These are phyloP conservation scores for Suillus bovinus DNA, from an alignment of 768 basidiomycete genomes.

Conservation along the genomic window DNA sequence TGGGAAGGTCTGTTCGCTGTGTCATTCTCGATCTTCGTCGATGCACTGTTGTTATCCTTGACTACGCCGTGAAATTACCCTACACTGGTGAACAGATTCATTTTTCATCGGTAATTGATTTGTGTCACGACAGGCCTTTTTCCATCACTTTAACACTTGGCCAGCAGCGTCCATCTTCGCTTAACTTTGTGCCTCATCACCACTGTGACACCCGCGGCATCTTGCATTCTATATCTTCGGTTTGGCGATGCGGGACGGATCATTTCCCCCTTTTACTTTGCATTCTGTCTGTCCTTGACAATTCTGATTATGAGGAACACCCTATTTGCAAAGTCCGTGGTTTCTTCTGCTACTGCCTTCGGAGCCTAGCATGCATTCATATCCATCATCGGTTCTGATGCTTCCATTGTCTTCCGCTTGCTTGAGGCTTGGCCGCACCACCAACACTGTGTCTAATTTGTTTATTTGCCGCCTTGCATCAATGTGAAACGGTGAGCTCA, in stretches of 20 bases:
- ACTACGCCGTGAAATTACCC: no score
- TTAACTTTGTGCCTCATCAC: not conserved
- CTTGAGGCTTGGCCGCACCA: not conserved
- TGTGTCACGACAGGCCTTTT: not conserved
- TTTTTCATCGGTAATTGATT: not conserved
- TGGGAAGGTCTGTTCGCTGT: not conserved
- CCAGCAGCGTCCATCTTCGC: not conserved
- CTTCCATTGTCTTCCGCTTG: not conserved
- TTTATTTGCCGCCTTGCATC: not conserved
- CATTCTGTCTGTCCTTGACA: not conserved
- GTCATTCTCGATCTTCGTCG: no score
- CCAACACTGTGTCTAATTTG: not conserved
- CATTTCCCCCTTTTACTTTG: not conserved
- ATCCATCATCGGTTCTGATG: not conserved
- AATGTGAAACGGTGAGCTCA: not conserved
- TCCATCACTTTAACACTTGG: not conserved
- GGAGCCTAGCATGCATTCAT: no score
- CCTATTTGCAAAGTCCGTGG: not conserved
- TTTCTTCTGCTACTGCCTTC: not conserved
- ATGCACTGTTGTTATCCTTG: not conserved
- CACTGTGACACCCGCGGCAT: conserved; percentile 20
- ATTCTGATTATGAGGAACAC: not conserved
- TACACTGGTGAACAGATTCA: not conserved
- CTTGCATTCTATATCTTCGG: conserved; percentile 23
- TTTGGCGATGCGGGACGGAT: not conserved